Percentiles rank a stretch among this genome's conserved stretches.
Conservation (phyloP, 805 yeast species). For the Alloascoidea africana region DNA sequence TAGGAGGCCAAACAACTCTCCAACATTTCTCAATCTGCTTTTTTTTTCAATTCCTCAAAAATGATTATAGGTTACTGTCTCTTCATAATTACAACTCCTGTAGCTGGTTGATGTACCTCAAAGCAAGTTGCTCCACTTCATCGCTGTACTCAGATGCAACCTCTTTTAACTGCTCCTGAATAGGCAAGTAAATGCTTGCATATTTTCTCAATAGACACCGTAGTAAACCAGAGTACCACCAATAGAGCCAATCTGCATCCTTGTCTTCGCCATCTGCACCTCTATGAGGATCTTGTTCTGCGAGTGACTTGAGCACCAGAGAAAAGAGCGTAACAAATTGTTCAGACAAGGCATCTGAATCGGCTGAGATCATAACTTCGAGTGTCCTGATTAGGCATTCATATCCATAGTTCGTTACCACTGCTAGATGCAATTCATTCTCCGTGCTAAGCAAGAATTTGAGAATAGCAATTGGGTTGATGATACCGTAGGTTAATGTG, state of each 20-base stretch:
- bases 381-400: slow-evolving; percentile 26
- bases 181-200: slow-evolving; percentile 13
- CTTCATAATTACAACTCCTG: slow-evolving; percentile 1
- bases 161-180: not conserved
- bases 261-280: slow-evolving; percentile 2
- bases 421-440: slow-evolving; percentile 18
- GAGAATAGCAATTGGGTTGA: slow-evolving; percentile 26
- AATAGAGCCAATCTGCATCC: slow-evolving; percentile 24
- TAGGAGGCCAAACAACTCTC: too few species aligned
- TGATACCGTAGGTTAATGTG: slow-evolving; percentile 28
- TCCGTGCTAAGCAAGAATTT: slow-evolving; percentile 25
- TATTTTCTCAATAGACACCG: slow-evolving; percentile 26
- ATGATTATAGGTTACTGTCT: too few species aligned
- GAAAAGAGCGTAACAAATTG: slow-evolving; percentile 3
- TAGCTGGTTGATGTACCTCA: not conserved
- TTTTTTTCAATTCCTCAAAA: too few species aligned
- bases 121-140: not conserved
- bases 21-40: too few species aligned
- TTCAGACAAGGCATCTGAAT: not conserved
- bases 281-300: not conserved
- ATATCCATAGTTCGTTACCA: slow-evolving; percentile 29
- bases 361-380: slow-evolving; percentile 9
- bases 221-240: slow-evolving; percentile 19
- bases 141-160: not conserved
- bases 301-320: not conserved